Evolutionary conservation across 2,329 filamentous ascomycete genomes (phyloP).

Genomic region (Chaetomium sp.): DNA sequence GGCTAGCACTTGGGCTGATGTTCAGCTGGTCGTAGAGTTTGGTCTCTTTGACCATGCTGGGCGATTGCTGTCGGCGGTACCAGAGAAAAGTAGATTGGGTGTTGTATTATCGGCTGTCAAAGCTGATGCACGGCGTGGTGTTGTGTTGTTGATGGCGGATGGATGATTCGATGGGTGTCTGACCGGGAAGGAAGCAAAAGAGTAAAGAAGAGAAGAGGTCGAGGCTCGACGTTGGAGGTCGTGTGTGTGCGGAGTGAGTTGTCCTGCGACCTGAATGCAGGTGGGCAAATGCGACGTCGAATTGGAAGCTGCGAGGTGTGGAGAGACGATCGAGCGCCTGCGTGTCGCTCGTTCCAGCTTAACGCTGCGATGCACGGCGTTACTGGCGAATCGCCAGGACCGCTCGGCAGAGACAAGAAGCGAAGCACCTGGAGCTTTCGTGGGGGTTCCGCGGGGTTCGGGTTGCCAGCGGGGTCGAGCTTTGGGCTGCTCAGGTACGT

Average conservation of each 20-base stretch:
- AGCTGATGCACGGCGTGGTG: background rate
- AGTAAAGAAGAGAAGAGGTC: background rate
- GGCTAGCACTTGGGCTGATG: constrained; percentile 70
- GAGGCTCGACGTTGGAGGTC: background rate
- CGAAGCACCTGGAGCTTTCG: background rate
- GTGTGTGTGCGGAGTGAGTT: constrained; percentile 6
- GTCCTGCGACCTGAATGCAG: constrained; percentile 10
- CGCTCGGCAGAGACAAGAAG: background rate
- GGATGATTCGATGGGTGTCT: too few species aligned
- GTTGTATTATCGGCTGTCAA: background rate
- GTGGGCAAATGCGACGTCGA: constrained; percentile 12
- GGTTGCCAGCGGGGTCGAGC: too few species aligned
- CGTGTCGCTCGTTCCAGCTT: constrained; percentile 16
- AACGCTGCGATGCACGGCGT: too few species aligned
- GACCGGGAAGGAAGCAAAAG: too few species aligned
- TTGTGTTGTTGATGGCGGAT: too few species aligned
- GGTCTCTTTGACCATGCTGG: constrained; percentile 83
- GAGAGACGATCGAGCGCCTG: constrained; percentile 15
- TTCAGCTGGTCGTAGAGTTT: constrained; percentile 87
- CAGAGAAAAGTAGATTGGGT: background rate
- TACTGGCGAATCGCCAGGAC: background rate
- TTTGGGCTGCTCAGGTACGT: too few species aligned
- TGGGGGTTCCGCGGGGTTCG: background rate
- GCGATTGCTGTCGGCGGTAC: background rate
- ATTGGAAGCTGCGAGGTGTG: constrained; percentile 12